Evolutionary conservation across 495 filamentous ascomycete genomes (phyloP), one percentile per base, ranked within the genome.

Genomic region (Penicillium manginii): DNA sequence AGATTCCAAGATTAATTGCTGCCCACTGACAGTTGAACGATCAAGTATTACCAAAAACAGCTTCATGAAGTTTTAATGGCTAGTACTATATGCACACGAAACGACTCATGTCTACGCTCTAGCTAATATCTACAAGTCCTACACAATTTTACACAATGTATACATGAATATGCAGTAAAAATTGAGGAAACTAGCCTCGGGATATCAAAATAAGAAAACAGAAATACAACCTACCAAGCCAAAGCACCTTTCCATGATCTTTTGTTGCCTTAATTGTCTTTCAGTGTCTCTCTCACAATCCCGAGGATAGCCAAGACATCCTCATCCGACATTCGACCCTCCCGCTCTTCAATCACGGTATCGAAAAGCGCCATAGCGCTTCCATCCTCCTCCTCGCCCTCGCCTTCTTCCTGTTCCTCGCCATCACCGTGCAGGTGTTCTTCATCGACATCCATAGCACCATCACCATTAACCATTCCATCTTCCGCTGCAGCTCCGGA

Each of bases 341-440:
- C 77, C 33, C 75, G 58, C 65, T 80, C 77, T 59, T 80, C 77
- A 66, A 80, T 71, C 18, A 80, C 69, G 42, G 69, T 68, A 63
- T 78, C 75, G 51, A 78, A 60, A 46, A 80, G 53, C 9, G 73
- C 77, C 49, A 73, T 49, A 9, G 75, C 71, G 17, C 73, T 71
- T 33, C 72, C 77, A 67, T 77, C 71, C 15, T 69, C 71, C 51
- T 69, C 71, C 12, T 54, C 55, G 6, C 60, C 56, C 18, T 60
- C 56, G 18, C 48, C 70, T n/a, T 59, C 68, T n/a, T 62, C 68
- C 11, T 52, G 60, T 0, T 40, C 67, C 15, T 64, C 71, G 17
- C 56, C 69, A n/a, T 66, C 57, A 39, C 8, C 65, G 22, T 57
- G 57, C 19, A 47, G 61, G n/a, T 63, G 51, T 18, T 61, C 46